Conservation (phyloP, 1,284 basidiomycete species). For the Microbotryum silenes-acaulis region DNA sequence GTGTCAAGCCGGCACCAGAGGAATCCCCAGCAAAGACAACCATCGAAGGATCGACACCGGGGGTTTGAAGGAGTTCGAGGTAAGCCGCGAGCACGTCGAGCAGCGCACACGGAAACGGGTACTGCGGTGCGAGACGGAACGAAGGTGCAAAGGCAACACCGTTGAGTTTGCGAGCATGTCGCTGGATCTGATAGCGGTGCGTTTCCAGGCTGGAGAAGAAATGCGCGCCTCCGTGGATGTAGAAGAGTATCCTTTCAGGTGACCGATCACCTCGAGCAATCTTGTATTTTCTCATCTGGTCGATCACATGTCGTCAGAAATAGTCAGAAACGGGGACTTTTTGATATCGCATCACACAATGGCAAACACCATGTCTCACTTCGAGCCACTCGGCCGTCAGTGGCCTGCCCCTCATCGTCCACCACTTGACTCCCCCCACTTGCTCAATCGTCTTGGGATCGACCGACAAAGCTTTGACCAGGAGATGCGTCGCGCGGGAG, state of each 20-base stretch:
- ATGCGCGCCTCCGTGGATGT: slow-evolving; percentile 39
- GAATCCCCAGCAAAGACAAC: slow-evolving; percentile 80
- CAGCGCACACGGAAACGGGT: slow-evolving; percentile 91
- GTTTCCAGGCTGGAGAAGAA: slow-evolving; percentile 42
- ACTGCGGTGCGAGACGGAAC: slow-evolving; percentile 59
- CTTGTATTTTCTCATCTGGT: slow-evolving; percentile 44
- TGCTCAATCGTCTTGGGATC: slow-evolving; percentile 39
- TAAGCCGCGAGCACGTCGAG: slow-evolving; percentile 52
- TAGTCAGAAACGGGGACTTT: no score
- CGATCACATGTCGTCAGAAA: neutral
- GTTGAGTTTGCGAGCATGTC: slow-evolving; percentile 43
- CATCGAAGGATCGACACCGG: slow-evolving; percentile 72
- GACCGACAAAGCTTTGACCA: slow-evolving; percentile 40
- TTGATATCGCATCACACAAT: no score
- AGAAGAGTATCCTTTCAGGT: slow-evolving; percentile 13
- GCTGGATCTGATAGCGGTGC: slow-evolving; percentile 42
- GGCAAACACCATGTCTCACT: slow-evolving; percentile 27
- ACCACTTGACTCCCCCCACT: slow-evolving; percentile 34
- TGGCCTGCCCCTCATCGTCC: slow-evolving; percentile 28
- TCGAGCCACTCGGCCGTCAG: slow-evolving; percentile 39
- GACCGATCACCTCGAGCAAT: slow-evolving; percentile 30
- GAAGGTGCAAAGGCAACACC: slow-evolving; percentile 41
- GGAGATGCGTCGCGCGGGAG: slow-evolving; percentile 38
- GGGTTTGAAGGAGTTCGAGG: slow-evolving; percentile 64
- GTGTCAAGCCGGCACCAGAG: slow-evolving; percentile 79